A percentile compares a stretch with the other conserved stretches of the same genome.
These are phyloP conservation scores for Botryotinia globosa DNA, from an alignment of 2,329 filamentous ascomycete species.

Conservation along the genomic window DNA sequence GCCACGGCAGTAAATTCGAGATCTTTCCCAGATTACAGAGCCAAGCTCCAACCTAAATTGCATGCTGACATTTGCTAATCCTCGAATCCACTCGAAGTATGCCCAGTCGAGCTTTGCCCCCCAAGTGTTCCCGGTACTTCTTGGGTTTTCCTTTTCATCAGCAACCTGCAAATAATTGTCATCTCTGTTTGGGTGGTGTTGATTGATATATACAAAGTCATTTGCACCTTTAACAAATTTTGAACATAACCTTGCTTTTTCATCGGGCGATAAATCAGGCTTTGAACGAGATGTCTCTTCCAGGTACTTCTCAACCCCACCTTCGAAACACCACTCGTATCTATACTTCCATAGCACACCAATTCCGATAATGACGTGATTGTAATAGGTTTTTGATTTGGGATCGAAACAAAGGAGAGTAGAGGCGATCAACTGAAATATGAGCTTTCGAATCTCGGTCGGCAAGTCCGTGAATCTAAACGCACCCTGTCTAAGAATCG, in stretches of 20 bases:
- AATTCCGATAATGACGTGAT: not conserved
- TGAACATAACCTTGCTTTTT: not conserved
- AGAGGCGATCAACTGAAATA: not conserved
- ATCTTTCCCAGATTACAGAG: not conserved
- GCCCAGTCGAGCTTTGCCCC: too few relatives aligned
- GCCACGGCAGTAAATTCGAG: not conserved
- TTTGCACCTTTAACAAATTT: not conserved
- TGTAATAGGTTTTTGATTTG: not conserved
- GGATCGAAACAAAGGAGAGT: accelerated
- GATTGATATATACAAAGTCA: not conserved
- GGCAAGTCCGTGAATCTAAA: not conserved
- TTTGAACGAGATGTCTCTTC: too few relatives aligned
- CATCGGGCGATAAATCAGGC: not conserved
- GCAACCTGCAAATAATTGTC: not conserved
- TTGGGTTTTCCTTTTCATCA: too few relatives aligned
- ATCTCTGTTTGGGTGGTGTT: not conserved
- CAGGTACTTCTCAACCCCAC: not conserved
- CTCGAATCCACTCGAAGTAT: not conserved
- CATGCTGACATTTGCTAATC: accelerated
- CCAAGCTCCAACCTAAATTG: not conserved
- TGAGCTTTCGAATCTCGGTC: not conserved
- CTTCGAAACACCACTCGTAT: accelerated
- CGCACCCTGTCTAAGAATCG: accelerated
- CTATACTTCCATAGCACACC: accelerated
- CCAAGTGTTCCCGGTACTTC: too few relatives aligned